Base-by-base conservation (phyloP, 371 early-diverging fungal genomes). In the Apophysomyces variabilis region DNA sequence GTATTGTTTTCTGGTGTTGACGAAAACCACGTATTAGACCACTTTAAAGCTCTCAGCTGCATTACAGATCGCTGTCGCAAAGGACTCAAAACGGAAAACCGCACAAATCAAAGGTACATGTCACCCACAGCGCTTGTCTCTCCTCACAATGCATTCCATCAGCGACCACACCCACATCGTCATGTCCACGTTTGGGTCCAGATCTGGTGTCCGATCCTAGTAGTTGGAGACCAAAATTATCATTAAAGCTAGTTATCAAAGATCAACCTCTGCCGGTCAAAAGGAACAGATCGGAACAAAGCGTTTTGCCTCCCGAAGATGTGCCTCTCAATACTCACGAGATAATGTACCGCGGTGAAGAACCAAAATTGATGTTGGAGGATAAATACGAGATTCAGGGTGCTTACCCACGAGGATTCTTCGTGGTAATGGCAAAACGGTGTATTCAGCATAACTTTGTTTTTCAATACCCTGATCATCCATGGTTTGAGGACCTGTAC, bases 401-500 rank as follows among this genome's bases (percentile, higher is more conserved):
- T 3, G 77, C 85, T 36, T 75, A 89, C 45, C 88, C 88, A 7
- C 80, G 92, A 38, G 85, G 87, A 18, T 88, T 84, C 65, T 92
- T 85, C 71, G 82, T 82, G 7, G 71, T 87, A 21, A 77, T 92
- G 83, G 81, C 85, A 0, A 82, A 87, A 62, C 66, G 76, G 50
- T 62, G 70, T 11, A 81, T 87, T 26, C 67, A 66, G 12, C 87
- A 87, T 64, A 83, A 77, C 43, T 88, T 89, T 74, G 88, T 90
- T 3, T 90, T 92, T 69, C 74, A 77, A 14, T 84, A 81, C 54
- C 87, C 90, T 7, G 88, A 82, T 14, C 82, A 85, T 74, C 77
- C 75, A 8, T 85, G 80, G 81, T 80, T 82, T 58, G 70, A 80
- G 56, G 85, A 85, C 59, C 37, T 82, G 7, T 76, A 75, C 57